phyloP scores from a whole-genome alignment of 164 flowering plant species.

The Nymphaea thermarum region DNA sequence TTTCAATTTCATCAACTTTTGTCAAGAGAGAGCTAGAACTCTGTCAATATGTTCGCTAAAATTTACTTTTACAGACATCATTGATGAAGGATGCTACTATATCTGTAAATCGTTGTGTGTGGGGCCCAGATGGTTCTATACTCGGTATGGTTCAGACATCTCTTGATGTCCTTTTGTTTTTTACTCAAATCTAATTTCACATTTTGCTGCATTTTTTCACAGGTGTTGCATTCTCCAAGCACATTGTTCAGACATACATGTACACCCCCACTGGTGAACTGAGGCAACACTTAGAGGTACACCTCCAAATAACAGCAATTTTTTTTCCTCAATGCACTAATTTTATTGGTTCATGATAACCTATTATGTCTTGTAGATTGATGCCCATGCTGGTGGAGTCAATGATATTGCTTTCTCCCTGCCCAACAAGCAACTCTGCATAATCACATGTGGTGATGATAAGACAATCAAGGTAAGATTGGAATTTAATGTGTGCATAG shows the following conservation, averaged over 20 bases:
- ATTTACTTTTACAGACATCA: conserved; percentile 18
- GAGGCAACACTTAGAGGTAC: conserved; percentile 40
- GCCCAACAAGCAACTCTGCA: conserved; percentile 45
- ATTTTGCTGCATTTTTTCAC: background rate
- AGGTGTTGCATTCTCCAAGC: conserved; percentile 54
- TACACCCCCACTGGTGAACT: conserved; percentile 31
- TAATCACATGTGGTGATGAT: conserved; percentile 67
- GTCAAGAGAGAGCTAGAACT: background rate
- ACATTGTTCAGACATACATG: conserved; percentile 37
- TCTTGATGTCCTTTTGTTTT: background rate
- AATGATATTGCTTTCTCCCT: conserved; percentile 60
- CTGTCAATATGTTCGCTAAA: no score
- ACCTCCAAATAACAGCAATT: background rate
- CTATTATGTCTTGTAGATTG: conserved; percentile 29
- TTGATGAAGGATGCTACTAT: conserved; percentile 31
- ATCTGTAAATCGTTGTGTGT: conserved; percentile 35
- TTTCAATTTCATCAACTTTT: background rate
- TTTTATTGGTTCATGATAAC: no score
- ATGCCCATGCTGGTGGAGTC: conserved; percentile 59
- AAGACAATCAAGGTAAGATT: conserved; percentile 42
- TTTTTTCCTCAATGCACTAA: background rate
- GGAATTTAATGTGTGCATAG: no score
- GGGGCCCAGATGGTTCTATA: conserved; percentile 43
- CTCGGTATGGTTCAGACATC: conserved; percentile 16
- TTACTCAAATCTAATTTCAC: background rate